Base-by-base conservation (phyloP, 148 eudicot species). In the Dianthus caryophyllus region DNA sequence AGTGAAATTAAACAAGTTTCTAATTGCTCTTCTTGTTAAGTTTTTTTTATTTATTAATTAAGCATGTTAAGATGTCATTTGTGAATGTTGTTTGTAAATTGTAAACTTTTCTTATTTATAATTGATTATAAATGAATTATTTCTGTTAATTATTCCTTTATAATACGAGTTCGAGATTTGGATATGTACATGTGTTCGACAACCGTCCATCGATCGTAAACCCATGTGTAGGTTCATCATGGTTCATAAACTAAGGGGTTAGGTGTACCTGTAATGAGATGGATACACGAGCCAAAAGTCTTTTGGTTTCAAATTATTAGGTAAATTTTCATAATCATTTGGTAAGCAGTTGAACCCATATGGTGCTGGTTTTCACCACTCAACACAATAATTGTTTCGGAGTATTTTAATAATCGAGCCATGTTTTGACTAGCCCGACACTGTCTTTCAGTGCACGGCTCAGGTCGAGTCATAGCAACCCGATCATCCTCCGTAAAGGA, bases 1-100 rank as follows among this genome's bases (percentile, higher is more conserved):
- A 90, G 91, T 65, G 97, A 90, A 76, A 79, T 90, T 85, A 90
- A 88, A 77, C 76, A 83, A 9, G 6, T 78, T 48, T 84, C 97
- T 5, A 48, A 78, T 0, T 90, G 97, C 22, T 84, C 87, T 26
- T 84, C 87, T 66, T 90, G 91, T 60, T 88, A 59, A 75, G 38
- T 3, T 3, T 33, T 68, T 13, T 17, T 58, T 61, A 29, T 66
- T n/a, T 22, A 18, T 46, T 27, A 64, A 39, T 59, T 38, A 51
- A 63, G 46, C 1, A n/a, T n/a, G 63, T 68, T 63, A 41, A 39
- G 30, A 41, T 72, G 70, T 65, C 54, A 64, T 22, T 64, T 33
- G 33, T 24, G 65, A n/a, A 14, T 21, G 33, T 14, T 21, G 60
- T 16, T 64, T 53, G 53, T 53, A 30, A 26, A 33, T 29, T 30